Percentiles rank a stretch among this genome's conserved stretches.
These are phyloP conservation scores for Teunomyces barrocoloradensis DNA, from an alignment of 805 yeast species.

Conservation along the genomic window DNA sequence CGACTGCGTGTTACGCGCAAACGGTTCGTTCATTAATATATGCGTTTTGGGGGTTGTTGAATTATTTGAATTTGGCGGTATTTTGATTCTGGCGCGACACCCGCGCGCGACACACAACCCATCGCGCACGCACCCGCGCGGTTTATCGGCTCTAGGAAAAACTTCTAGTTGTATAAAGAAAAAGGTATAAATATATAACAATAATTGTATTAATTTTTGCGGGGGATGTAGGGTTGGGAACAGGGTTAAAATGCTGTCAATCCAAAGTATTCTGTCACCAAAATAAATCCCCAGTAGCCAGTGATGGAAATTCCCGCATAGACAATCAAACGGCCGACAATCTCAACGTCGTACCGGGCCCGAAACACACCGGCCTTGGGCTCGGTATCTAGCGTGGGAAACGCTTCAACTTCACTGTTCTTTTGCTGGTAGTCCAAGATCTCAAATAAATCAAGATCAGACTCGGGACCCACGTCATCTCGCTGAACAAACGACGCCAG, in stretches of 20 bases:
- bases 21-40: constrained; percentile 6
- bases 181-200: too few species aligned
- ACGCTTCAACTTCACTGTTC: constrained; percentile 11
- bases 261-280: constrained; percentile 17
- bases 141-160: background rate
- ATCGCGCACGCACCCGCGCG: background rate
- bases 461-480: constrained; percentile 35
- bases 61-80: background rate
- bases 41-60: background rate
- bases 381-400: constrained; percentile 28
- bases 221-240: too few species aligned
- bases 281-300: constrained; percentile 46
- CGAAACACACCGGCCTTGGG: constrained; percentile 46
- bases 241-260: constrained; percentile 1
- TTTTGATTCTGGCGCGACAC: background rate
- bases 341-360: constrained; percentile 70
- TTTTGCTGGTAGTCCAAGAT: constrained; percentile 31
- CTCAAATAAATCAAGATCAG: constrained; percentile 41
- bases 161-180: too few species aligned
- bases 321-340: constrained; percentile 70
- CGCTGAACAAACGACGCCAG: constrained; percentile 9
- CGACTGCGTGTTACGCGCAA: constrained; percentile 5
- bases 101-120: background rate
- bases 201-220: too few species aligned
- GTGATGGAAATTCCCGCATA: constrained; percentile 76